Conservation (phyloP, 106 monocot species). For the Ottelia alismoides region DNA sequence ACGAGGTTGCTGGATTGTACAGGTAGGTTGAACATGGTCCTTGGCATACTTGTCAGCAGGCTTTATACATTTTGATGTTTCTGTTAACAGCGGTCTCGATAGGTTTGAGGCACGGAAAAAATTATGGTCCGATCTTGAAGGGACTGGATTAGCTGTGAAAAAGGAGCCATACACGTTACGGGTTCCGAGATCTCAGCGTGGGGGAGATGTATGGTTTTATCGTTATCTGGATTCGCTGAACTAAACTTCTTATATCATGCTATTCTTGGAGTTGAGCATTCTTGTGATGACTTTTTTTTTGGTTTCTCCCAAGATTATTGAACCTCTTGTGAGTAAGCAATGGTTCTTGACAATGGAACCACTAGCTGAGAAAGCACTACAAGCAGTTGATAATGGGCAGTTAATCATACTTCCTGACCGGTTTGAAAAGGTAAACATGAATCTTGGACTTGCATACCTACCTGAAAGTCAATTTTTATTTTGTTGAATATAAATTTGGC, state of each 20-base stretch:
- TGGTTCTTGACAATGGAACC: constrained; percentile 99
- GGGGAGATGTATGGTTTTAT: constrained; percentile 97
- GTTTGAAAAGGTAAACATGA: constrained; percentile 77
- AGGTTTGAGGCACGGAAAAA: constrained; percentile 92
- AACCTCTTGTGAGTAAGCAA: constrained; percentile 94
- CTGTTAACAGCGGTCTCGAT: constrained; percentile 65
- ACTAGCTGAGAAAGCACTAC: constrained; percentile 88
- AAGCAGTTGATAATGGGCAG: constrained; percentile 66
- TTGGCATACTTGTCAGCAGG: too few relatives aligned
- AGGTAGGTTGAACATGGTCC: constrained; percentile 16
- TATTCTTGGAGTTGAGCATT: too few relatives aligned
- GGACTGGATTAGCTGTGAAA: constrained; percentile 75
- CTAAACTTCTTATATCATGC: too few relatives aligned
- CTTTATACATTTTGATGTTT: too few relatives aligned
- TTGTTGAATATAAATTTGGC: background rate
- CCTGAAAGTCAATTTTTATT: background rate
- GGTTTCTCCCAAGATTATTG: constrained; percentile 48
- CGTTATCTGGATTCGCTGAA: too few relatives aligned
- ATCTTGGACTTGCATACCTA: too few relatives aligned
- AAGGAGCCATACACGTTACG: constrained; percentile 63
- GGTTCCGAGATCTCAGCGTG: constrained; percentile 96
- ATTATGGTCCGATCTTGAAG: constrained; percentile 93
- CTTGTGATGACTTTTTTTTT: too few relatives aligned
- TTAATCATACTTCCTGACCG: constrained; percentile 86
- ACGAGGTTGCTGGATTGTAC: constrained; percentile 90